A percentile compares a stretch with the other conserved stretches of the same genome.
Conservation (phyloP, 805 yeast genomes). For the Metschnikowia gruessii region DNA sequence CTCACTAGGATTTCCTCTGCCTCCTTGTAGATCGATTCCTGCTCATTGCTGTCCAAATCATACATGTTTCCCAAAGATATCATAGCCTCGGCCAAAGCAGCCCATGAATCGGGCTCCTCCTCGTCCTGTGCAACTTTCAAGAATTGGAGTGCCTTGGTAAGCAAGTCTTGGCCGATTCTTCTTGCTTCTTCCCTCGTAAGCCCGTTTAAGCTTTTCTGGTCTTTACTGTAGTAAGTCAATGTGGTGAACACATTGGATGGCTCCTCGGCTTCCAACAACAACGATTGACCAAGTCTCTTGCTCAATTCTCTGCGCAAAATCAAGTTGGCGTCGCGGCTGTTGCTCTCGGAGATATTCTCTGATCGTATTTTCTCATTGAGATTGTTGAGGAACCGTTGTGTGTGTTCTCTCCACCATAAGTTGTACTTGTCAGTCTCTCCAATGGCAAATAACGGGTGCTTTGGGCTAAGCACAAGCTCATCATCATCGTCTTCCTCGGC, state of each 20-base stretch:
- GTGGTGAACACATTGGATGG: conserved; percentile 55
- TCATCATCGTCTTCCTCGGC: conserved; percentile 48
- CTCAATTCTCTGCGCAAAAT: conserved; percentile 40
- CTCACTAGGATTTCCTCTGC: conserved; percentile 68
- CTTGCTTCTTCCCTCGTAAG: conserved; percentile 44
- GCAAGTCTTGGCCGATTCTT: conserved; percentile 44
- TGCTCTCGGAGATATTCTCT: conserved; percentile 13
- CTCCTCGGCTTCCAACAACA: conserved; percentile 60
- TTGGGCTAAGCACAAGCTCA: conserved; percentile 35
- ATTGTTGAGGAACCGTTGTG: conserved; percentile 30
- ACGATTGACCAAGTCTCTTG: conserved; percentile 58
- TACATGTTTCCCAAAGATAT: conserved; percentile 75
- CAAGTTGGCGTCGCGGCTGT: conserved; percentile 18
- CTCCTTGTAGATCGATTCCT: conserved; percentile 58
- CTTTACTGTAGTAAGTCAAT: conserved; percentile 51
- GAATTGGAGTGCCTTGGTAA: conserved; percentile 53
- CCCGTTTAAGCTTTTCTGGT: conserved; percentile 33
- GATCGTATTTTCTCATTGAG: conserved; percentile 24
- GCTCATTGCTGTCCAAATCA: conserved; percentile 63
- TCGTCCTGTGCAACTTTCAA: conserved; percentile 60
- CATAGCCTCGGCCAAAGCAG: conserved; percentile 78
- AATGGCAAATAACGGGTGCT: conserved; percentile 56
- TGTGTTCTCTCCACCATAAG: conserved; percentile 55
- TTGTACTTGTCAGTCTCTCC: conserved; percentile 44
- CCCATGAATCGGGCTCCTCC: conserved; percentile 80